Evolutionary conservation across 139 green algal genomes (phyloP), one percentile per base, ranked within the genome.

Genomic region (Volvox reticuliferus): DNA sequence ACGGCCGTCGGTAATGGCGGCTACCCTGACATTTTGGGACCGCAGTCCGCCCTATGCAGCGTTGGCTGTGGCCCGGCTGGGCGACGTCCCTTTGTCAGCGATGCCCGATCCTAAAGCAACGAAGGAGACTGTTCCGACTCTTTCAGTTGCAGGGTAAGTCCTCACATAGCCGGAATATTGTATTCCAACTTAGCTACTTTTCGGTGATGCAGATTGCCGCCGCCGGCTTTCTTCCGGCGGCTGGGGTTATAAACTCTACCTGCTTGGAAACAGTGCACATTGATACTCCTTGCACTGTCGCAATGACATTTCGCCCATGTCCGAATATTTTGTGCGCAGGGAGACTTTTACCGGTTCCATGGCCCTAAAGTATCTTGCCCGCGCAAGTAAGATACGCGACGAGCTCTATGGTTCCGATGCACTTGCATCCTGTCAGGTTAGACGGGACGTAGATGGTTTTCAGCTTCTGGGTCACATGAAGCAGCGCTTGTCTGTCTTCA

Each of bases 331-430:
- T 77, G n/a, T 62, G 3, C 62, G 33, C 95, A 98, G 97, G 81
- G 95, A 97, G n/a, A 87, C 95, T 75, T 93, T 98, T 6, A 82
- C 89, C 6, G 97, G 97, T 14, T 36, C 93, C 0, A 93, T 95
- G n/a, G 96, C 97, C 62, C 75, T 97, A 50, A 95, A 96, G 55
- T 98, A 95, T 86, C 20, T 98, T 5, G 96, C 94, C 0, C 93
- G 96, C 14, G 89, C 95, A 2, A 94, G 82, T 22, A 62, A 35
- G 13, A 63, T 90, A 44, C 44, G 36, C 2, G 67, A 67, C n/a
- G 32, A 55, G 77, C 88, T 98, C 21, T 97, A 96, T 75, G 93
- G 94, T 32, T 20, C 44, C 1, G 90, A 94, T 12, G 76, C 96
- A 17, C 79, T 97, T 33, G 55, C 88, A 14, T 91, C 96, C 1